Evolutionary conservation across 169 alveolate genomes (phyloP), one percentile per base, ranked within the genome.

Genomic region (Blepharisma undulans): DNA sequence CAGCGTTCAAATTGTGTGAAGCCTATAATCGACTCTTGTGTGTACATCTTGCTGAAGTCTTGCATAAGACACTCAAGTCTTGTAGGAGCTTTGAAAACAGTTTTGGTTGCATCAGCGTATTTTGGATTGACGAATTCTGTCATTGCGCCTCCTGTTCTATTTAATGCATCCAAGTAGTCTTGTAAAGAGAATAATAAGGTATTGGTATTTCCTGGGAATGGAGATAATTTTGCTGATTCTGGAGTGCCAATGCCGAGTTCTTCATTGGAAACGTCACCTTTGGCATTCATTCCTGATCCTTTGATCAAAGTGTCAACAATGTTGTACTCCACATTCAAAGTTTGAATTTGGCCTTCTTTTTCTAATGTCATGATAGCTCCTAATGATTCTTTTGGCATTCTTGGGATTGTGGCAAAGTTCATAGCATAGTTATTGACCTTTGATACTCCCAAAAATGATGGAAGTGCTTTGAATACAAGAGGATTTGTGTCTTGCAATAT

Each of bases 101-200:
- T 97, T 90, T 97, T 96, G 2, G 98, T 92, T 33, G 96, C 98
- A 85, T 97, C 99, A 27, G 96, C 98, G 87, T 97, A 98, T 94
- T 98, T 98, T 5, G 99, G 99, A 92, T 98, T 98, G 6, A 98
- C 98, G 86, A 98, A 98, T 92, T 98, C 99, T 16, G 99, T 98
- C 22, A 98, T 98, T 14, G 95, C 92, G 84, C 99, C 99, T 36
- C 96, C 93, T 4, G 99, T 95, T 76, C 92, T 80, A n/a, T 97
- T 91, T 59, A 98, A 90, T 21, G 96, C 95, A 21, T 92, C 92
- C 25, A 92, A 78, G 89, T 98, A 98, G 21, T 94, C 95, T n/a
- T 85, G 91, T 78, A 98, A 84, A 18, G 94, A 87, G 95, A 98
- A 97, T 36, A 97, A 90, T 2, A 98, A 87, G 30, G 97, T 96